Conservation (phyloP, 1,139 yeast genomes). For the Kluyveromyces sp. region DNA sequence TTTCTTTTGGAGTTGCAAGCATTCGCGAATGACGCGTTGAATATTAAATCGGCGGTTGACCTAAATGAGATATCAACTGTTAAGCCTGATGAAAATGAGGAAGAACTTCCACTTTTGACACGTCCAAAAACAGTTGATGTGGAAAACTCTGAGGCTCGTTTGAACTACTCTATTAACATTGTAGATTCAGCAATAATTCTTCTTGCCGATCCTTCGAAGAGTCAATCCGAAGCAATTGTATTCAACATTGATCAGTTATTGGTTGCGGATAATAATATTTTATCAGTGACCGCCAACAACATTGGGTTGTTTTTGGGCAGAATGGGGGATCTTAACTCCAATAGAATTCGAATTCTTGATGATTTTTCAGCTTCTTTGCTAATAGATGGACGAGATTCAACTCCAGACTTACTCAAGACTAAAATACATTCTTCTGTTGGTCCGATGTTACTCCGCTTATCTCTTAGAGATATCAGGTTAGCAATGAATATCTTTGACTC, state of each 20-base stretch:
- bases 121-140: not conserved
- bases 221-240: constrained; percentile 79
- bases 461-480: constrained; percentile 77
- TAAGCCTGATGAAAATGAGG: not conserved
- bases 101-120: not conserved
- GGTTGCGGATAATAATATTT: constrained; percentile 58
- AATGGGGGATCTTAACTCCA: constrained; percentile 60
- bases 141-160: constrained; percentile 4
- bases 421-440: constrained; percentile 68
- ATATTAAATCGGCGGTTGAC: constrained; percentile 13
- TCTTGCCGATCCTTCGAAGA: constrained; percentile 68
- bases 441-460: constrained; percentile 72
- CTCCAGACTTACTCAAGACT: constrained; percentile 50
- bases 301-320: constrained; percentile 80
- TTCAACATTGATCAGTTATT: constrained; percentile 78
- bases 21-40: constrained; percentile 45
- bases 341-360: constrained; percentile 68
- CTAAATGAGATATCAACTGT: constrained; percentile 8
- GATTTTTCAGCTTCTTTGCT: constrained; percentile 79
- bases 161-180: constrained; percentile 61
- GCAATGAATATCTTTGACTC: constrained; percentile 67
- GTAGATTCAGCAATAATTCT: constrained; percentile 74
- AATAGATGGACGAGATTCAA: constrained; percentile 64
- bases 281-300: constrained; percentile 62
- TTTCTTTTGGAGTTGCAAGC: constrained; percentile 71